Evolutionary conservation across 352 stramenopile species (phyloP), one percentile per base, ranked within the genome.

Genomic region (Phytophthora quininea): DNA sequence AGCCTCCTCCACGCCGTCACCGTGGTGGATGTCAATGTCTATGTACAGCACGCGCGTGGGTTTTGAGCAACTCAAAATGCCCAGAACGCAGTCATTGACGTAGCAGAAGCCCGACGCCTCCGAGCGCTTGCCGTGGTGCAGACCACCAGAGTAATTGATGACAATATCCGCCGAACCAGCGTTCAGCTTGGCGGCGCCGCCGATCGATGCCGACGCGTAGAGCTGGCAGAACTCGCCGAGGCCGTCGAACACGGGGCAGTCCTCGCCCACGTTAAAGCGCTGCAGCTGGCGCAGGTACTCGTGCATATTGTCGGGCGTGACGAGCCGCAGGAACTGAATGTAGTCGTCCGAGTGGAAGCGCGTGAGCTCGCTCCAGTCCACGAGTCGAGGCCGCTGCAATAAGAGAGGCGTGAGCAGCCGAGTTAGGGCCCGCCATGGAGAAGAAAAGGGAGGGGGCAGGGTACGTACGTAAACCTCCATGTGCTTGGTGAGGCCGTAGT

Each of bases 21-120:
- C 98, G 78, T 99, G 98, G 80, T 99, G 98, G 69, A 99, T 99
- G 74, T 99, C 98, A 87, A 99, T 99, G 79, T 99, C 98, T 64
- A 99, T 99, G 80, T 99, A 99, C 30, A 99, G 80, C 30, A 99
- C 98, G 91, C 64, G 98, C 86, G 74, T 99, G 96, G 32, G 80
- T 89, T 76, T 99, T 99, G 24, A 99, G 81, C 27, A 99, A 77
- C 73, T 99, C 37, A 99, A 71, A 77, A 99, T 99, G 32, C 95
- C 97, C 29, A 99, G 79, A 35, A 99, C 97, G 69, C 96, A 99
- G 79, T 99, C 98, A 77, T 99, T 99, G 45, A 99, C 95, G 76
- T 99, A 99, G 82, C 98, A 99, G 76, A 99, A 99, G 38, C 98
- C 98, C 35, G 88, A 98, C 8, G 97, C 98, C 75, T 99, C 97